A percentile compares a stretch with the other conserved stretches of the same genome.
These are phyloP conservation scores for Rubroboletus satanas DNA, from an alignment of 768 basidiomycete genomes.

Conservation along the genomic window DNA sequence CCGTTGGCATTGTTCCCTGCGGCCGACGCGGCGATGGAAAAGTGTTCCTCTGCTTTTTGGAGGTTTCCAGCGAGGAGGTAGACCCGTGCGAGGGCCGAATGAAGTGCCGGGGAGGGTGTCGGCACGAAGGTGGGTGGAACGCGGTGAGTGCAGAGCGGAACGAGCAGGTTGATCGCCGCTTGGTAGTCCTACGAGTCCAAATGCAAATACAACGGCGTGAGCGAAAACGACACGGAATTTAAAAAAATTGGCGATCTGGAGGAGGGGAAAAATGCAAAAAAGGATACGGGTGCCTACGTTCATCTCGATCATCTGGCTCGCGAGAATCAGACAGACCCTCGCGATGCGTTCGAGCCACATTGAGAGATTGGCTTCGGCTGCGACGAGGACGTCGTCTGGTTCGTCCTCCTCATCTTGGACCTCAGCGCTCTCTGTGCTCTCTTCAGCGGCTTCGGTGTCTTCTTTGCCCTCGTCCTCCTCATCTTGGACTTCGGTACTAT, in stretches of 20 bases:
- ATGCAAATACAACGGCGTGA: background rate
- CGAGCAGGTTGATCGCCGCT: slow-evolving; percentile 64
- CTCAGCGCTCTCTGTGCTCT: background rate
- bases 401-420: slow-evolving; percentile 5
- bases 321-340: slow-evolving; percentile 71
- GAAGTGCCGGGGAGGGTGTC: slow-evolving; percentile 50
- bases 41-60: slow-evolving; percentile 53
- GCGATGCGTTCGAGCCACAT: slow-evolving; percentile 87
- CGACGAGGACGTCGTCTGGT: slow-evolving; percentile 17
- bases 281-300: slow-evolving; percentile 45
- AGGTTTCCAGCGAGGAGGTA: slow-evolving; percentile 74
- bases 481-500: background rate
- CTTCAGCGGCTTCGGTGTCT: background rate
- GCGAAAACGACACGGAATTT: background rate
- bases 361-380: slow-evolving; percentile 36
- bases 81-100: slow-evolving; percentile 67
- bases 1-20: slow-evolving; percentile 42
- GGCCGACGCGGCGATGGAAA: slow-evolving; percentile 40
- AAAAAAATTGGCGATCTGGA: background rate
- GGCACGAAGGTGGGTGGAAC: slow-evolving; percentile 8
- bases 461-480: background rate
- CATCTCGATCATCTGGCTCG: slow-evolving; percentile 82
- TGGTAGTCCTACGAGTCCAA: slow-evolving; percentile 2
- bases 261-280: background rate
- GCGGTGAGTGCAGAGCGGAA: slow-evolving; percentile 55